Evolutionary conservation across 257 asterid genomes (phyloP), one percentile per base, ranked within the genome.

Genomic region (Petunia axillaris): DNA sequence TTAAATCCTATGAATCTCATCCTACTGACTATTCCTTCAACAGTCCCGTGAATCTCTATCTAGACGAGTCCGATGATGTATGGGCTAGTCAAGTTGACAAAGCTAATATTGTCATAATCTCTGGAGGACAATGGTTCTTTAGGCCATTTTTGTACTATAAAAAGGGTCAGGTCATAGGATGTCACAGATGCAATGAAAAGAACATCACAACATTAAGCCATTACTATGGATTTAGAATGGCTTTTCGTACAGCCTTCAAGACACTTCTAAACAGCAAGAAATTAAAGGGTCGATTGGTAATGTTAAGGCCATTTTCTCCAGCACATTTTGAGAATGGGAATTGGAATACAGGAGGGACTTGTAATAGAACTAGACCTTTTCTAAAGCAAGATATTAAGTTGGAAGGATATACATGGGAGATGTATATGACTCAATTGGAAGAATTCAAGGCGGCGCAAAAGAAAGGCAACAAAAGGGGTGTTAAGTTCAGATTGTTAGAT

Each of bases 341-440:
- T 11, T 91, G 93, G 94, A 80, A 89, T 79, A 85, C 57, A 2
- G 96, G 96, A 78, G 96, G 96, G 8, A 67, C 87, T 5, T 91
- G 96, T 38, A 67, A 77, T 55, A 77, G 96, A 84, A 83, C 70
- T 64, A 84, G 76, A n/a, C 96, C 94, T 0, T 85, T 68, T 4
- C 50, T 64, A 58, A 84, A 85, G 67, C 80, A 83, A n/a, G 94
- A 89, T 83, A 85, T 83, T 82, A 80, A 46, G 36, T 35, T 90
- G 79, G 88, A 88, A 2, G 90, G 91, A 11, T 43, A 73, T 62
- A 25, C 66, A 37, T 5, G 86, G 87, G 88, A 90, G 39, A 76
- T 90, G 83, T 88, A 90, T 8, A 16, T 59, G 87, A 82, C 84
- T 48, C 96, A 91, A 59, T 35, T 87, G 78, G 87, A 85, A 81